phyloP scores from a whole-genome alignment of 2,329 filamentous ascomycete genomes.

The Monosporascus sp. region DNA sequence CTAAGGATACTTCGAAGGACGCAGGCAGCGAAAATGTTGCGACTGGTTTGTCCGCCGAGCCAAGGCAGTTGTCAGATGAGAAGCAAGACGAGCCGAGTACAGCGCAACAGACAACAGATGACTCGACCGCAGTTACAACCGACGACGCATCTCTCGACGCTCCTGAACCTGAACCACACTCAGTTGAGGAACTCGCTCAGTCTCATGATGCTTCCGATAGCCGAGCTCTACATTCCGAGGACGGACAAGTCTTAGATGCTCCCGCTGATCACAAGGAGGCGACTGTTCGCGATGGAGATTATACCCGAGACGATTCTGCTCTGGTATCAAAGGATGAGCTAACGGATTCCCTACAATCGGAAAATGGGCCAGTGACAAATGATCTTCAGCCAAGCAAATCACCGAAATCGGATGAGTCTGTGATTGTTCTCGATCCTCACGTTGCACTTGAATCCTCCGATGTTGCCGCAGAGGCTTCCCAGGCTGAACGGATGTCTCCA shows the following conservation, averaged over 20 bases:
- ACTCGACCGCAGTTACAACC: not conserved
- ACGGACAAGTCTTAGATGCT: slow-evolving; percentile 1
- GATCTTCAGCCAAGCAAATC: not conserved
- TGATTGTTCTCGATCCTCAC: not conserved
- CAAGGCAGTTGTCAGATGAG: not conserved
- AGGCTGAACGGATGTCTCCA: slow-evolving; percentile 5
- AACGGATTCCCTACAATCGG: slow-evolving; percentile 6
- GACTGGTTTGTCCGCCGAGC: slow-evolving; percentile 8
- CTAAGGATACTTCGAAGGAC: slow-evolving; percentile 9
- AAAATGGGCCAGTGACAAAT: slow-evolving; percentile 6
- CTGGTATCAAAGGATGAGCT: slow-evolving; percentile 12
- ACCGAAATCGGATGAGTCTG: not conserved
- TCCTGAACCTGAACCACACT: not conserved
- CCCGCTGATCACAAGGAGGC: not conserved
- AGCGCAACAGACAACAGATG: not conserved
- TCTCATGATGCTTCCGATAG: slow-evolving; percentile 3
- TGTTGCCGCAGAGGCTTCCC: not conserved
- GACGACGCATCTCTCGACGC: not conserved
- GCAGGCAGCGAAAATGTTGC: not conserved
- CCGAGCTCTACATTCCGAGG: not conserved
- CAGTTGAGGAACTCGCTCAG: not conserved
- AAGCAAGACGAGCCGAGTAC: not conserved
- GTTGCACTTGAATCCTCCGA: too few relatives aligned
- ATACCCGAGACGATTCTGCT: not conserved
- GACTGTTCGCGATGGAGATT: not conserved